Percentiles rank a stretch among this genome's conserved stretches.
Conservation (phyloP, 192 early-diverging fungal genomes). For the Coemansia sp. region DNA sequence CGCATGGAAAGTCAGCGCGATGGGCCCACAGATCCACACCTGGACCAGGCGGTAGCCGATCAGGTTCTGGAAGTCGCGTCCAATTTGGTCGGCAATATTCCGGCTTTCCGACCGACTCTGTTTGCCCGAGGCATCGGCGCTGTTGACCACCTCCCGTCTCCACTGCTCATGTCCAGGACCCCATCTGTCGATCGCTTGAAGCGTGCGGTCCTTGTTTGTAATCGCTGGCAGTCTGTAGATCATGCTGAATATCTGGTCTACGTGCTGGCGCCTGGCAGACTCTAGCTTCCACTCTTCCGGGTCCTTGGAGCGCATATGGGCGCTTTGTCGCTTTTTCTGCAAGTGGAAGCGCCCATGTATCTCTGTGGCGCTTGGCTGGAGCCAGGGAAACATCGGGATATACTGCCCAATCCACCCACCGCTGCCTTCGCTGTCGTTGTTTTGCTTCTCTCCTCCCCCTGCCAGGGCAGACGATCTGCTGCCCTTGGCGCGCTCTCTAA, state of each 20-base stretch:
- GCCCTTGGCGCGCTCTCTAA: neutral
- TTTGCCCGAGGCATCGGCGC: neutral
- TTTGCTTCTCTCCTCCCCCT: neutral
- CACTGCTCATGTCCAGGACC: slow-evolving; percentile 36
- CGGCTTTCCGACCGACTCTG: neutral
- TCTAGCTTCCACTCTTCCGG: slow-evolving; percentile 13
- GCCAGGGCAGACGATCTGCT: too few species aligned
- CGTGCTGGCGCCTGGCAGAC: slow-evolving; percentile 18
- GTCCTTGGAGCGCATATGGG: neutral
- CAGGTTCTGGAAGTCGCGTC: slow-evolving; percentile 24
- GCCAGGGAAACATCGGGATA: slow-evolving; percentile 44
- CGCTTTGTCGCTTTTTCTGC: slow-evolving; percentile 5
- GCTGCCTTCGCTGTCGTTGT: neutral
- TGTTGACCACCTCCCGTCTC: slow-evolving; percentile 31
- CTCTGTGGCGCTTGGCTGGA: slow-evolving; percentile 51
- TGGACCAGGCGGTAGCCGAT: slow-evolving; percentile 45
- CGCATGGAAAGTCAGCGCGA: slow-evolving; percentile 36
- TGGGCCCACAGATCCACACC: slow-evolving; percentile 33
- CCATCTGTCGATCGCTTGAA: slow-evolving; percentile 24
- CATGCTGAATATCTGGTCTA: slow-evolving; percentile 28
- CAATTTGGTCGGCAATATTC: slow-evolving; percentile 24
- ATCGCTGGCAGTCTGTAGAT: slow-evolving; percentile 24
- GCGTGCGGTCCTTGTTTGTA: slow-evolving; percentile 21
- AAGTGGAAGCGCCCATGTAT: slow-evolving; percentile 29
- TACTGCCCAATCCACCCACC: slow-evolving; percentile 32